Percentiles rank a stretch among this genome's conserved stretches.
Evolutionary conservation across 83 land plant genomes (phyloP).

Genomic region (Thuja plicata): DNA sequence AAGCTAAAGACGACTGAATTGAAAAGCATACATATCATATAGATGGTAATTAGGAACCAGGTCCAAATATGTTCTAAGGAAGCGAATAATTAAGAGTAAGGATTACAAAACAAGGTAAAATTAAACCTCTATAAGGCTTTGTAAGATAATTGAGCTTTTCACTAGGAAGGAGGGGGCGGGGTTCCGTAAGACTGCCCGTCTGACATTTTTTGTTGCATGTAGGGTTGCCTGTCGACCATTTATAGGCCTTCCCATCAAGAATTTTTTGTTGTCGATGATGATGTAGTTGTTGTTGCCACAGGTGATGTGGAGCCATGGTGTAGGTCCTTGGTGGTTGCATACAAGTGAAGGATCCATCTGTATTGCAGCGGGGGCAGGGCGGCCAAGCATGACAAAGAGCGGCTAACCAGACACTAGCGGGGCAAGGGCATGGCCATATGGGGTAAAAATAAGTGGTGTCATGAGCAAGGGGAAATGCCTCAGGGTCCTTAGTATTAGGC

Average conservation of each 20-base stretch:
- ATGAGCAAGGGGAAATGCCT: neutral
- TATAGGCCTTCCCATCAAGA: neutral
- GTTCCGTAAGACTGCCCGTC: slow-evolving; percentile 8
- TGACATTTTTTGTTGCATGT: neutral
- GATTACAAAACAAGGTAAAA: neutral
- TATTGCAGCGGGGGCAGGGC: slow-evolving; percentile 10
- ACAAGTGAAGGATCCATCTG: slow-evolving; percentile 16
- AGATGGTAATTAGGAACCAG: neutral
- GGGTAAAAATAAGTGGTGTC: slow-evolving; percentile 11
- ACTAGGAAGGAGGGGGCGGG: neutral
- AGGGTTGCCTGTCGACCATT: neutral
- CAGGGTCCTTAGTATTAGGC: slow-evolving; percentile 22
- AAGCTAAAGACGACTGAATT: too few species aligned
- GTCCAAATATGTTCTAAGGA: neutral
- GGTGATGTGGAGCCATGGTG: slow-evolving; percentile 1
- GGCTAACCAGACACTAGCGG: neutral
- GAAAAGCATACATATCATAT: too few species aligned
- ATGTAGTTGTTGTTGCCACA: slow-evolving; percentile 18
- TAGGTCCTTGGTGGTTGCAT: slow-evolving; percentile 8
- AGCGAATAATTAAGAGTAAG: neutral
- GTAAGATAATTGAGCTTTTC: neutral
- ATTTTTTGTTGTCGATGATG: neutral
- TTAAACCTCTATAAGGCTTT: neutral
- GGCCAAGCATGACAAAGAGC: slow-evolving; percentile 14
- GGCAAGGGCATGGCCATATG: neutral